A percentile compares a stretch with the other conserved stretches of the same genome.
Conservation (phyloP, 2,329 filamentous ascomycete genomes). For the Hypoxylon sp. region DNA sequence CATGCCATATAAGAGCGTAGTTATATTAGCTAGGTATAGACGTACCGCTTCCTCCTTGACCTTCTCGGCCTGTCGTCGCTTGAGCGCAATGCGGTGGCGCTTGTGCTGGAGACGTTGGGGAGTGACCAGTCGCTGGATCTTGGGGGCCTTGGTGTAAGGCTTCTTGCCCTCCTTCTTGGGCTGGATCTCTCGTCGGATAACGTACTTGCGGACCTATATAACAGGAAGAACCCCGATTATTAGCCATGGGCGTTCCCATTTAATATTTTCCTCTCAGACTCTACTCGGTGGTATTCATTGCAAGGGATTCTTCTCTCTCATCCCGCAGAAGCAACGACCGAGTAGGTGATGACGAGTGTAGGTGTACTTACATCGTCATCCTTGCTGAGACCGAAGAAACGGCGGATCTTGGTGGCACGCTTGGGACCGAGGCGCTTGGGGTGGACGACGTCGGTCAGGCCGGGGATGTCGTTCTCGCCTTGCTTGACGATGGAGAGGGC, state of each 20-base stretch:
- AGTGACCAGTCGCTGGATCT: conserved; percentile 99
- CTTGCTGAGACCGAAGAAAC: conserved; percentile 99
- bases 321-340: conserved; percentile 63
- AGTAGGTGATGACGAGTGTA: conserved; percentile 80
- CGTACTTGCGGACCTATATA: conserved; percentile 95
- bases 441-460: conserved; percentile 96
- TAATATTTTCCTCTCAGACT: conserved; percentile 54
- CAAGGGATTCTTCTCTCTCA: conserved; percentile 59
- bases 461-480: conserved; percentile 93
- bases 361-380: conserved; percentile 97
- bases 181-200: conserved; percentile 98
- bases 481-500: conserved; percentile 98
- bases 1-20: conserved; percentile 17
- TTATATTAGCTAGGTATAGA: conserved; percentile 49
- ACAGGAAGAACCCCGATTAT: conserved; percentile 54
- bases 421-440: conserved; percentile 99
- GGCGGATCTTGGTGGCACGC: conserved; percentile 99
- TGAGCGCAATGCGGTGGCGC: conserved; percentile 97
- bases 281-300: conserved; percentile 64
- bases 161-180: conserved; percentile 98
- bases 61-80: conserved; percentile 97
- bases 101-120: conserved; percentile 99
- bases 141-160: conserved; percentile 99
- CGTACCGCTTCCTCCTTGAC: conserved; percentile 99
- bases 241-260: conserved; percentile 54